A percentile compares a stretch with the other conserved stretches of the same genome.
phyloP scores from a whole-genome alignment of 2,329 filamentous ascomycete genomes.

The Neonectria coccinea region DNA sequence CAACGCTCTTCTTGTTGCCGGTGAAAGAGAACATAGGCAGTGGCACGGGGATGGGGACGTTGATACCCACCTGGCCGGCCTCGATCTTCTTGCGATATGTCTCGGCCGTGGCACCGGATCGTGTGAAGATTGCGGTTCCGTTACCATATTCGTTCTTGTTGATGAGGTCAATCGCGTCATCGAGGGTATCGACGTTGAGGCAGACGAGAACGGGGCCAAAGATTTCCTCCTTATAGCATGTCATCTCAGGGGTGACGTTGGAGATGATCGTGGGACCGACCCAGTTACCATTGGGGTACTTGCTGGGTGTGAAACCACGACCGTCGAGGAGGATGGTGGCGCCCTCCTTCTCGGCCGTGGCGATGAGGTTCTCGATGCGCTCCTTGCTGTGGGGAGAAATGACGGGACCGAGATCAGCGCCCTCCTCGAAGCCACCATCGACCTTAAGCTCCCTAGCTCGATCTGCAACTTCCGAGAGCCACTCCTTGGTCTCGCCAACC shows the following conservation, averaged over 20 bases:
- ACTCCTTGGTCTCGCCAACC: slow-evolving; percentile 86
- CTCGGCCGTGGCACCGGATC: slow-evolving; percentile 80
- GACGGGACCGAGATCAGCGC: slow-evolving; percentile 83
- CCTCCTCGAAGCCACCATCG: slow-evolving; percentile 84
- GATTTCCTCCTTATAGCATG: slow-evolving; percentile 87
- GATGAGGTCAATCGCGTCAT: slow-evolving; percentile 84
- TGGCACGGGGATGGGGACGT: slow-evolving; percentile 81
- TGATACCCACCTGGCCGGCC: slow-evolving; percentile 87
- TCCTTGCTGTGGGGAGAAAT: slow-evolving; percentile 83
- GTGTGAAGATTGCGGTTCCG: slow-evolving; percentile 86
- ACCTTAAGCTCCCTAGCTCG: slow-evolving; percentile 78
- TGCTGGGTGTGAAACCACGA: slow-evolving; percentile 77
- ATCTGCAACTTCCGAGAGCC: slow-evolving; percentile 82
- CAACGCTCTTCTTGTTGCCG: slow-evolving; percentile 88
- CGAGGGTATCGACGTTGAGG: slow-evolving; percentile 80
- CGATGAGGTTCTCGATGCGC: slow-evolving; percentile 81
- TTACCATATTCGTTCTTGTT: slow-evolving; percentile 91
- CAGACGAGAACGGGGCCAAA: slow-evolving; percentile 88
- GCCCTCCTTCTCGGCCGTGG: slow-evolving; percentile 81
- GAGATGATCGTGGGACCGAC: slow-evolving; percentile 85
- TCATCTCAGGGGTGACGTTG: slow-evolving; percentile 83
- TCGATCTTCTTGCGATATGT: slow-evolving; percentile 85
- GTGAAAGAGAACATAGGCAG: slow-evolving; percentile 80
- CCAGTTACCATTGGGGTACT: slow-evolving; percentile 90
- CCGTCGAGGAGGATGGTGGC: slow-evolving; percentile 87